Evolutionary conservation across 371 early-diverging fungal species (phyloP).

Genomic region (Sporodiniella umbellata): DNA sequence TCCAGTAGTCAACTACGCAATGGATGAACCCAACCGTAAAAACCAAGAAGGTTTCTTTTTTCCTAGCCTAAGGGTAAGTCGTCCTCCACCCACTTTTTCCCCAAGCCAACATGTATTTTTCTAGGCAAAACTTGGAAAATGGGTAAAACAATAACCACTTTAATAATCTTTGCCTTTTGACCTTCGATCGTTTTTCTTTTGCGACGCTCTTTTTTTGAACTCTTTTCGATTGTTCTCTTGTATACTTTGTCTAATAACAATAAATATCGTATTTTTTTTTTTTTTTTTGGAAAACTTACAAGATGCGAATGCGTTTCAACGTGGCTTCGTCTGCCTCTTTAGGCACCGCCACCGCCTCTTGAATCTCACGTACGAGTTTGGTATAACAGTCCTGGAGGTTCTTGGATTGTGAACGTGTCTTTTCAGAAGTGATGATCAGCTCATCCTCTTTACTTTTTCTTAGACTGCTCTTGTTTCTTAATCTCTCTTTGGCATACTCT

Average conservation of each 20-base stretch:
- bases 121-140: conserved; percentile 16
- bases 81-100: too few species aligned
- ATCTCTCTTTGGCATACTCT: conserved; percentile 53
- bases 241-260: conserved; percentile 1
- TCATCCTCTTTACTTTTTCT: conserved; percentile 73
- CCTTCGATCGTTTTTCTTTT: conserved; percentile 37
- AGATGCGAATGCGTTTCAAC: conserved; percentile 53
- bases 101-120: too few species aligned
- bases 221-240: conserved; percentile 23
- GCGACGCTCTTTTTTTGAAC: conserved; percentile 31
- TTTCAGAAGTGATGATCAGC: conserved; percentile 72
- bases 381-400: conserved; percentile 82
- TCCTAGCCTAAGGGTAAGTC: conserved; percentile 8
- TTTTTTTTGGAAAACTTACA: conserved; percentile 42
- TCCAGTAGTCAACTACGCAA: conserved; percentile 4
- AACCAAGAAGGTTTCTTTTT: conserved; percentile 1
- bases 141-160: conserved; percentile 10
- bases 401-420: conserved; percentile 74
- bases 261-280: background rate
- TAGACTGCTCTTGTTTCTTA: conserved; percentile 24
- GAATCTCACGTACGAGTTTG: conserved; percentile 64
- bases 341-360: conserved; percentile 66
- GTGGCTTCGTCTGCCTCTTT: conserved; percentile 69
- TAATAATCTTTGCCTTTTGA: conserved; percentile 29
- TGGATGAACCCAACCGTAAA: conserved; percentile 2